Percentiles rank a stretch among this genome's conserved stretches.
Conservation (phyloP, 805 yeast genomes). For the Sugiyamaella qingdaonensis region DNA sequence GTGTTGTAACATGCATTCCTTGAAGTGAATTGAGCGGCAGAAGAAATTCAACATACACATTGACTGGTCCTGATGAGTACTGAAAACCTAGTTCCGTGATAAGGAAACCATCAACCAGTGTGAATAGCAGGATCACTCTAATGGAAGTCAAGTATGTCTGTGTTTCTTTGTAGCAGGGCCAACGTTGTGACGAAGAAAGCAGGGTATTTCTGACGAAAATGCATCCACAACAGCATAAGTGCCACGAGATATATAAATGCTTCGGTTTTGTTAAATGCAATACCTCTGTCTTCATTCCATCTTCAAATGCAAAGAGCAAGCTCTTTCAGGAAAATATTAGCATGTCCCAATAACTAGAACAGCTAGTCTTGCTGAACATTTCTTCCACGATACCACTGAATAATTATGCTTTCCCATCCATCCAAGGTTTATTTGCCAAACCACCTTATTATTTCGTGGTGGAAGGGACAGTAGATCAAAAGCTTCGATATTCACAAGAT, state of each 20-base stretch:
- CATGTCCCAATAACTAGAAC: slow-evolving; percentile 33
- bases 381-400: slow-evolving; percentile 40
- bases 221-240: slow-evolving; percentile 46
- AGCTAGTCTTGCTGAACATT: too few relatives aligned
- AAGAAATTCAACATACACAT: too few relatives aligned
- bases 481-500: too few relatives aligned
- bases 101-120: slow-evolving; percentile 39
- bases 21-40: too few relatives aligned
- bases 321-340: slow-evolving; percentile 36
- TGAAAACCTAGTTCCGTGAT: slow-evolving; percentile 42
- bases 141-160: slow-evolving; percentile 21
- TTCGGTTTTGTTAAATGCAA: slow-evolving; percentile 30
- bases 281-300: slow-evolving; percentile 25
- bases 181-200: too few relatives aligned
- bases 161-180: slow-evolving; percentile 36
- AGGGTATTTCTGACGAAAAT: too few relatives aligned
- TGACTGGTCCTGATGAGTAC: slow-evolving; percentile 32
- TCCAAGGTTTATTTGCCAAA: slow-evolving; percentile 38
- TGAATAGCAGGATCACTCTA: slow-evolving; percentile 36
- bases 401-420: slow-evolving; percentile 43
- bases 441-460: slow-evolving; percentile 42
- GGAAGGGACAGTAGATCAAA: slow-evolving; percentile 38
- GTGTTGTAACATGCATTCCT: too few relatives aligned
- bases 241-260: slow-evolving; percentile 46
- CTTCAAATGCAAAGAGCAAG: slow-evolving; percentile 29